Evolutionary conservation across 2,329 filamentous ascomycete genomes (phyloP).

Genomic region (Dactylellina leptospora): DNA sequence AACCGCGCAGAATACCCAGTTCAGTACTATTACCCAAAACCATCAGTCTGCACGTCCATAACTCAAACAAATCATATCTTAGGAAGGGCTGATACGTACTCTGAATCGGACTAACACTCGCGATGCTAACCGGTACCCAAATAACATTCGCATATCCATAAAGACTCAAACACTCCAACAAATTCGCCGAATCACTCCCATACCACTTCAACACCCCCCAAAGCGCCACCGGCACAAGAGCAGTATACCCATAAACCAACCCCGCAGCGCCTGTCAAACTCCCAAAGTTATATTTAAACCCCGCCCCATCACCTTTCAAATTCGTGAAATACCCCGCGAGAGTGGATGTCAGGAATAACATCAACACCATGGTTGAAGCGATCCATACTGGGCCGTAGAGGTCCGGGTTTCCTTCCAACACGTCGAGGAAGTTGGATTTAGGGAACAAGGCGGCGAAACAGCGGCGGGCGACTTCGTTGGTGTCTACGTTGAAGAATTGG

Average conservation of each 20-base stretch:
- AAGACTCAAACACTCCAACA: conserved; percentile 92
- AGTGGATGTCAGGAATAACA: conserved; percentile 92
- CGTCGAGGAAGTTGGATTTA: conserved; percentile 92
- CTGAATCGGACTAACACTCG: conserved; percentile 55
- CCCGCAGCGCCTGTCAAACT: conserved; percentile 81
- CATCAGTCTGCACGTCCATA: neutral
- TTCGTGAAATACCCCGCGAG: conserved; percentile 87
- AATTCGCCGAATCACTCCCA: conserved; percentile 88
- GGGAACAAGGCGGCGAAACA: conserved; percentile 91
- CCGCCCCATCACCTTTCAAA: conserved; percentile 66
- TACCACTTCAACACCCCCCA: conserved; percentile 95
- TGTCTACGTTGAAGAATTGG: conserved; percentile 99
- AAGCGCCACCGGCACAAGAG: conserved; percentile 74
- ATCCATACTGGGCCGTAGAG: conserved; percentile 96
- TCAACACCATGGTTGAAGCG: conserved; percentile 94
- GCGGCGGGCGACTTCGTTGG: conserved; percentile 82
- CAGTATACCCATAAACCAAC: conserved; percentile 92
- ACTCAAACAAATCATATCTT: neutral
- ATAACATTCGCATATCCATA: conserved; percentile 97
- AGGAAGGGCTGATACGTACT: conserved; percentile 58
- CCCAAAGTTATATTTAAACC: conserved; percentile 91
- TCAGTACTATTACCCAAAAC: conserved; percentile 69
- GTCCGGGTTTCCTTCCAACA: conserved; percentile 95
- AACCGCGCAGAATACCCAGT: conserved; percentile 90
- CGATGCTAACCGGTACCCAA: conserved; percentile 86